Evolutionary conservation across 2,329 filamentous ascomycete species (phyloP).

Genomic region (Arthrobotrys musiformis): DNA sequence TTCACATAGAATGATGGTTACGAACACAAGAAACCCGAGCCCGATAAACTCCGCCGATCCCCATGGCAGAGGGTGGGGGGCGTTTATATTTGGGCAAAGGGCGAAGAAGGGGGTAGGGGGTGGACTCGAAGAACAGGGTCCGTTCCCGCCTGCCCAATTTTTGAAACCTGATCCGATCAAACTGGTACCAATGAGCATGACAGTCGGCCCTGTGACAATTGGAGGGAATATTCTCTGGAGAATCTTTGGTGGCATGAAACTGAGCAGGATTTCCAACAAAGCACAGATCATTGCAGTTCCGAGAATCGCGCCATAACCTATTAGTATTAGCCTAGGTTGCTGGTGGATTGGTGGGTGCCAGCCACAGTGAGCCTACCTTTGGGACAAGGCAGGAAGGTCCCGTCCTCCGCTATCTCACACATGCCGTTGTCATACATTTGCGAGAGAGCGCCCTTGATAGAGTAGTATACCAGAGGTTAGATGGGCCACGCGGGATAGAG

Average conservation of each 20-base stretch:
- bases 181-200: constrained; percentile 74
- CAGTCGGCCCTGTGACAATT: constrained; percentile 74
- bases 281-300: constrained; percentile 69
- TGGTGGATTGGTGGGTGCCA: not conserved
- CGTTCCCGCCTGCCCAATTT: constrained; percentile 76
- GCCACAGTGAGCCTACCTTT: not conserved
- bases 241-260: constrained; percentile 71
- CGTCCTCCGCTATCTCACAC: constrained; percentile 65
- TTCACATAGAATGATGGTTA: constrained; percentile 75
- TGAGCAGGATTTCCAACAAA: constrained; percentile 74
- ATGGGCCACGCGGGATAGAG: not conserved
- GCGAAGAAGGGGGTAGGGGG: constrained; percentile 67
- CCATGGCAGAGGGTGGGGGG: constrained; percentile 75
- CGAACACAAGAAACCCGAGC: constrained; percentile 74
- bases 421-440: constrained; percentile 78
- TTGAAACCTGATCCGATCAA: constrained; percentile 72
- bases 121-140: constrained; percentile 67
- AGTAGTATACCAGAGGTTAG: not conserved
- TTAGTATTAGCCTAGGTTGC: constrained; percentile 55
- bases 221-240: constrained; percentile 75
- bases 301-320: constrained; percentile 73
- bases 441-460: constrained; percentile 69
- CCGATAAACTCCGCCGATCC: constrained; percentile 77
- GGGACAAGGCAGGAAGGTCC: constrained; percentile 38
- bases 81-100: constrained; percentile 70